Base-by-base conservation (phyloP, 306 rosid genomes). In the Alnus glutinosa region DNA sequence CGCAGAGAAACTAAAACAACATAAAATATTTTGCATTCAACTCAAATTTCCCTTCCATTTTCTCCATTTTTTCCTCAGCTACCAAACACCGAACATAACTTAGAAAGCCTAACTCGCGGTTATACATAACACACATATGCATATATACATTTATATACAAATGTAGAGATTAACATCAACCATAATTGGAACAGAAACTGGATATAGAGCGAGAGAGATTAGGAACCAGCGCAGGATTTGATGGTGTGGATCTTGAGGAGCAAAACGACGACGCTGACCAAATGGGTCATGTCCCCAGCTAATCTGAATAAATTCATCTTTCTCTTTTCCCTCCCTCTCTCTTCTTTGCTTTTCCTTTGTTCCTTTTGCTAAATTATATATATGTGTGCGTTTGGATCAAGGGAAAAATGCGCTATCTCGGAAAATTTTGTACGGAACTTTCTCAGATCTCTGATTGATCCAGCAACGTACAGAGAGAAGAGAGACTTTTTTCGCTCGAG, bases 241-340 rank as follows among this genome's bases (percentile, higher is more conserved):
- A 75, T 64, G 59, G 78, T 52, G 12, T 70, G 78, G 34, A 80
- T 74, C 74, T 74, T 80, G 83, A 63, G 75, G 74, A 80, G 51
- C 19, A 73, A 49, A 12, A 80, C 78, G 18, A 74, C 23, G 23
- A 80, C 47, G 74, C 78, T 80, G 59, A 44, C 73, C 30, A 73
- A 54, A 59, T 80, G 83, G 73, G 83, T 74, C 44, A 80, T 72
- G 50, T 80, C 83, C 9, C 83, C 79, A 12, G 83, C 83, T 37
- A 80, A 80, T 59, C 78, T 80, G 58, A 80, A 80, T 44, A 80
- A 44, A 54, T 80, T 80, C 74, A 74, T 79, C 13, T 1, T 67
- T 13, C 69, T 0, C 16, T 4, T 18, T 5, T 18, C 13, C 1
- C 42, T 32, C 69, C 2, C 7, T 11, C 63, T 8, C 34, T 57